Conservation (phyloP, 768 basidiomycete genomes). For the Lyophyllum semitale region DNA sequence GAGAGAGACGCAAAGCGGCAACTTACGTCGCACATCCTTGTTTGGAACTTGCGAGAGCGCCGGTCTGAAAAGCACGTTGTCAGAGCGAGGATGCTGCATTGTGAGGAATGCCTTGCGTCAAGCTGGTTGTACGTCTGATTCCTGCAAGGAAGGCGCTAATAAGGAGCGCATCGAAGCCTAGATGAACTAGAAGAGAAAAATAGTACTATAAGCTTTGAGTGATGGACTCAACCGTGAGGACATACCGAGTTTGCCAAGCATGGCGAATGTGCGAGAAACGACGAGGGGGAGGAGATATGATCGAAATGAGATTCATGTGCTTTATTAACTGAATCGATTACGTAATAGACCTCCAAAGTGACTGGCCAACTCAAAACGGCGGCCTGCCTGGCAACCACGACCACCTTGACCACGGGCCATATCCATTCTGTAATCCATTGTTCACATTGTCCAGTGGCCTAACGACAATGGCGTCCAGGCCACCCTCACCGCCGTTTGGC, state of each 20-base stretch:
- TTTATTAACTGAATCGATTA: slow-evolving; percentile 17
- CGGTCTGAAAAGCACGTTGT: slow-evolving; percentile 50
- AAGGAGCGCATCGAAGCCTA: slow-evolving; percentile 77
- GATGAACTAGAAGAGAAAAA: slow-evolving; percentile 45
- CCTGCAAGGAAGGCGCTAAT: slow-evolving; percentile 83
- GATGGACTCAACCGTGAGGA: slow-evolving; percentile 1
- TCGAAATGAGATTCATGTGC: slow-evolving; percentile 6
- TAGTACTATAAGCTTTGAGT: slow-evolving; percentile 11
- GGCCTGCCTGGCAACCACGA: slow-evolving; percentile 5
- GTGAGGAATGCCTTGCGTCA: slow-evolving; percentile 61
- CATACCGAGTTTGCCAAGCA: slow-evolving; percentile 65
- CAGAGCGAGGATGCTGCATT: neutral
- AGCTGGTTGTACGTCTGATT: slow-evolving; percentile 78
- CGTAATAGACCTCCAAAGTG: slow-evolving; percentile 8
- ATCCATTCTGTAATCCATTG: neutral
- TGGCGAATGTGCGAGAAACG: slow-evolving; percentile 22
- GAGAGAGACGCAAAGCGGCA: neutral
- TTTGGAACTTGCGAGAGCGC: slow-evolving; percentile 77
- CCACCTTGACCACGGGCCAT: slow-evolving; percentile 10
- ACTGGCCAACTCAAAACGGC: neutral
- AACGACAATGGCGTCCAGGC: slow-evolving; percentile 39
- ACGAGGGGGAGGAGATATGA: slow-evolving; percentile 1
- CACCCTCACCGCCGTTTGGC: slow-evolving; percentile 41
- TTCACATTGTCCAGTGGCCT: neutral
- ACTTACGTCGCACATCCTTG: slow-evolving; percentile 86